Percentiles rank a stretch among this genome's conserved stretches.
phyloP scores from a whole-genome alignment of 352 stramenopile genomes.

The Plasmopara viticola region DNA sequence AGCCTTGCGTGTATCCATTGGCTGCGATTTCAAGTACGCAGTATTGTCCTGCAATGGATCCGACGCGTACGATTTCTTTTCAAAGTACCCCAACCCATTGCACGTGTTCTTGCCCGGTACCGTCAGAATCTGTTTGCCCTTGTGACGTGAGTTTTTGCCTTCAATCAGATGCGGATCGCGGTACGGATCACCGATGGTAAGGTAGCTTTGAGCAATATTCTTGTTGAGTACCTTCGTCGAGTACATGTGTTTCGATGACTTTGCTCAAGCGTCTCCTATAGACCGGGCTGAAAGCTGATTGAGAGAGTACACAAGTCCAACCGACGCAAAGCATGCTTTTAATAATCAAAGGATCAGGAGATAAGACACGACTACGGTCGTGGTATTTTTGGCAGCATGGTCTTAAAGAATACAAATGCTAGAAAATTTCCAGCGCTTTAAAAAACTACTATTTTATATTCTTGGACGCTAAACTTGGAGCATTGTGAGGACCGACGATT shows the following conservation, averaged over 20 bases:
- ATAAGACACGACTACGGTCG: no score
- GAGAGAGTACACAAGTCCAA: no score
- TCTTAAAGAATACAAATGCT: no score
- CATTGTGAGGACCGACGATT: no score
- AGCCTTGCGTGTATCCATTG: conserved; percentile 80
- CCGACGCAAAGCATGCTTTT: no score
- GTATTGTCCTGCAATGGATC: conserved; percentile 85
- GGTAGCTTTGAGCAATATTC: conserved; percentile 73
- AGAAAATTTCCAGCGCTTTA: no score
- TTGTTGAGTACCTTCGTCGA: conserved; percentile 78
- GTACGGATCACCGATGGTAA: conserved; percentile 73
- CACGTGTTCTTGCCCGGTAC: conserved; percentile 67
- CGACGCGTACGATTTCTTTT: conserved; percentile 78
- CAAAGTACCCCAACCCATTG: conserved; percentile 81
- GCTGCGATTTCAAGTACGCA: conserved; percentile 84
- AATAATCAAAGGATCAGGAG: no score
- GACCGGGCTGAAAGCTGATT: no score
- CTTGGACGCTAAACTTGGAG: no score
- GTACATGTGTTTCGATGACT: conserved; percentile 40
- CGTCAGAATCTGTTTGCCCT: conserved; percentile 71
- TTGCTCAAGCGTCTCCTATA: no score
- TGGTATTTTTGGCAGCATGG: no score
- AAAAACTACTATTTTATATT: no score
- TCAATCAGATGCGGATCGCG: conserved; percentile 66
- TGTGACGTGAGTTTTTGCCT: conserved; percentile 63